Conservation (phyloP, 139 green algal genomes). For the Picochlorum sp. region DNA sequence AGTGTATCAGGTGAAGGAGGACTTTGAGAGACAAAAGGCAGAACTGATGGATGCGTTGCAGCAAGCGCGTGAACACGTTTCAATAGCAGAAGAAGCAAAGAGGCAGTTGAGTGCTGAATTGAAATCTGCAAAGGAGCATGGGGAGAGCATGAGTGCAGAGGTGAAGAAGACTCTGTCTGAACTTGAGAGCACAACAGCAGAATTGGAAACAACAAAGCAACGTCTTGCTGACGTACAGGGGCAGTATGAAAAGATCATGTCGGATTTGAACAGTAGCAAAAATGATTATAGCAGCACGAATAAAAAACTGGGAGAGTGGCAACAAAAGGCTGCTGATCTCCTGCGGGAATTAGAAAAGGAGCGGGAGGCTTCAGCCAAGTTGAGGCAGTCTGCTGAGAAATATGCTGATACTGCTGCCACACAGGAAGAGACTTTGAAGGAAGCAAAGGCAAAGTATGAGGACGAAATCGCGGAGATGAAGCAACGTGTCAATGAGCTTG, state of each 20-base stretch:
- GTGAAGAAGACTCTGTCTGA: neutral
- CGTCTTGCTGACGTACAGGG: neutral
- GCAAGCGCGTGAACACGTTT: neutral
- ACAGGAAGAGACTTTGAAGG: conserved; percentile 8
- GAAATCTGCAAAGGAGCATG: neutral
- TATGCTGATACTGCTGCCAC: conserved; percentile 2
- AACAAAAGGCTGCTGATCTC: conserved; percentile 26
- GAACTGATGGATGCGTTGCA: conserved; percentile 21
- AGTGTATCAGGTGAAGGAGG: conserved; percentile 32
- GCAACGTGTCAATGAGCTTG: conserved; percentile 16
- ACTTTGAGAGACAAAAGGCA: conserved; percentile 13
- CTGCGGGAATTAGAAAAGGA: conserved; percentile 28
- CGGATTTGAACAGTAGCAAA: conserved; percentile 19
- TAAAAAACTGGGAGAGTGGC: conserved; percentile 26
- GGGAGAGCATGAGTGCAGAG: conserved; percentile 4
- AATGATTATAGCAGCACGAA: conserved; percentile 20
- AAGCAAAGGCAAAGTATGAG: neutral
- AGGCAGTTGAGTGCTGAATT: conserved; percentile 19
- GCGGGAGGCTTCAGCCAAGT: conserved; percentile 1
- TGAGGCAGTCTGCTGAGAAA: conserved; percentile 2
- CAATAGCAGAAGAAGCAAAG: conserved; percentile 10
- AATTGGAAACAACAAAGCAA: neutral
- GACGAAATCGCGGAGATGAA: conserved; percentile 4
- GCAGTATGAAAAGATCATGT: neutral
- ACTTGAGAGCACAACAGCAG: neutral